Conservation (phyloP, 2,329 filamentous ascomycete genomes). For the Diaporthe amygdali region DNA sequence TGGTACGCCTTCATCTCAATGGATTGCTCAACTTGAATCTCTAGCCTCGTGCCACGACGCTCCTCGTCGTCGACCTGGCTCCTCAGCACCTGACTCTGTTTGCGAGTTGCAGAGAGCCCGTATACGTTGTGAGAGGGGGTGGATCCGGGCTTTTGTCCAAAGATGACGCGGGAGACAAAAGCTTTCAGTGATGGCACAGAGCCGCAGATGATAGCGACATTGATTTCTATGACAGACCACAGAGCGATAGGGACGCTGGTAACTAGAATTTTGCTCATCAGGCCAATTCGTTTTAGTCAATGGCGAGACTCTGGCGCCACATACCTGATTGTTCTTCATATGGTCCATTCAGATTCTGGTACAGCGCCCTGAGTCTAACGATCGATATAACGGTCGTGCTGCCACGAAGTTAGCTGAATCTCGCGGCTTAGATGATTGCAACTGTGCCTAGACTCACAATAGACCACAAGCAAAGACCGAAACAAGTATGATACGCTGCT, state of each 20-base stretch:
- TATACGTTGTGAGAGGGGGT: not conserved
- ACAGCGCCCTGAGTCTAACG: slow-evolving; percentile 29
- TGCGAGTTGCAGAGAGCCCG: not conserved
- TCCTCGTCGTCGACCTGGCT: not conserved
- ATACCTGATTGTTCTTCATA: slow-evolving; percentile 21
- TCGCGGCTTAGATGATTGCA: not conserved
- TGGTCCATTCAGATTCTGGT: slow-evolving; percentile 22
- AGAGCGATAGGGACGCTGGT: slow-evolving; percentile 30
- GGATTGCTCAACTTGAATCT: slow-evolving; percentile 33
- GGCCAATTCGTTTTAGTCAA: no score
- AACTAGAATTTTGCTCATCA: slow-evolving; percentile 19
- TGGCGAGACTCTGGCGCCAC: not conserved
- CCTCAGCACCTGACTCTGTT: not conserved
- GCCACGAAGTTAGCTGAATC: not conserved
- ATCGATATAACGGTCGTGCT: slow-evolving; percentile 29
- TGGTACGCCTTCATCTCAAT: slow-evolving; percentile 26
- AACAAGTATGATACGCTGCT: slow-evolving; percentile 48
- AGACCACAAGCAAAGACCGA: slow-evolving; percentile 41
- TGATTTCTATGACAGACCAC: slow-evolving; percentile 35
- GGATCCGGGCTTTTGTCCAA: slow-evolving; percentile 24
- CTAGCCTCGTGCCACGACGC: slow-evolving; percentile 22
- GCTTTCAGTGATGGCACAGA: slow-evolving; percentile 46
- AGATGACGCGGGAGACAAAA: slow-evolving; percentile 45
- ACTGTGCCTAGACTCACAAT: slow-evolving; percentile 29
- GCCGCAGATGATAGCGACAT: slow-evolving; percentile 44